Evolutionary conservation across 768 basidiomycete genomes (phyloP), one percentile per base, ranked within the genome.

Genomic region (Botryobasidium botryosum): DNA sequence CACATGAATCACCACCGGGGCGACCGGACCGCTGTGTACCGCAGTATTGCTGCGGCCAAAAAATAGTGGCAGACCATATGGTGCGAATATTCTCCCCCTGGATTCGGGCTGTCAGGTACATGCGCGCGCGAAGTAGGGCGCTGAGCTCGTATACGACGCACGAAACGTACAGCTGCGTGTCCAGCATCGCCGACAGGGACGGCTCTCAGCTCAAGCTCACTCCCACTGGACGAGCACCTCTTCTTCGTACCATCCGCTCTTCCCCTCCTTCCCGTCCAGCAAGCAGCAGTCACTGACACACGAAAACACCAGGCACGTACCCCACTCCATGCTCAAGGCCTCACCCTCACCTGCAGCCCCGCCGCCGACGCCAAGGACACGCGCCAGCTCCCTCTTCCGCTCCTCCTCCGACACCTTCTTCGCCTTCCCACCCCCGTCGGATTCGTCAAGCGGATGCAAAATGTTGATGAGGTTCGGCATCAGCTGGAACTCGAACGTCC

Each of bases 391-490:
- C 51, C 70, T 70, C 50, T 72, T 68, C 53, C 83, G 65, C 58
- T 84, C 77, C 54, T 75, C 79, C 36, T 84, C 81, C 6, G 72
- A 70, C 36, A 63, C 65, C 40, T 52, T 51, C 5, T 44, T 37
- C 6, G 40, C 20, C 21, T 57, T 61, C 38, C 47, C 49, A 43
- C 54, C 58, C 21, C 53, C 33, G 26, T 51, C 47, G 29, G 52
- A 52, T 10, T 50, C 54, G 7, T 31, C 56, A 47, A 3, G 57
- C 48, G 7, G 55, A 56, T 68, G 64, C 12, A 94, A 65, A 12
- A 85, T 62, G 42, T 83, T 83, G 58, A 96, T 88, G 43, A 96
- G 64, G 56, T 88, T 86, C 2, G 92, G 92, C 76, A 91, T 92
- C 43, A 96, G 67, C 59, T 97, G 92, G 54, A 82, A 82, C 59